Conservation (phyloP, 805 yeast species). For the Cyberlindnera maritima region DNA sequence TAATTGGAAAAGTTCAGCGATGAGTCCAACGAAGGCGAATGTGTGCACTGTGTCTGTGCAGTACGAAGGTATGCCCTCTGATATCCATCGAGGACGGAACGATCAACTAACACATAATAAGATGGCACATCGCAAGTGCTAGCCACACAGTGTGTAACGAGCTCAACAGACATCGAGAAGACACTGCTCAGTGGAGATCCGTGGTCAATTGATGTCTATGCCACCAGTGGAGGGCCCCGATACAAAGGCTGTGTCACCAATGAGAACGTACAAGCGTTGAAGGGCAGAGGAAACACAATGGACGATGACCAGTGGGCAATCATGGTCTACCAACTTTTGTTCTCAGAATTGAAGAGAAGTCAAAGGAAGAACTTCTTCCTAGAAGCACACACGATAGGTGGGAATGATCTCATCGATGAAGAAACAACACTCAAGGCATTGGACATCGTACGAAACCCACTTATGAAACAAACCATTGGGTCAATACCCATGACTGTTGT, state of each 20-base stretch:
- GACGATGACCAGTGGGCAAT: slow-evolving; percentile 11
- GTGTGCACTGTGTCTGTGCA: neutral
- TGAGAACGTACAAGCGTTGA: neutral
- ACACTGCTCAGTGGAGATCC: neutral
- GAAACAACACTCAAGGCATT: neutral
- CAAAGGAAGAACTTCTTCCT: neutral
- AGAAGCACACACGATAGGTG: neutral
- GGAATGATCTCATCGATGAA: slow-evolving; percentile 2
- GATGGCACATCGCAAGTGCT: neutral
- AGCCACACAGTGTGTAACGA: neutral
- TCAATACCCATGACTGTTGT: slow-evolving; percentile 8
- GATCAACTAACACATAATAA: neutral
- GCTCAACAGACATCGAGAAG: slow-evolving; percentile 1
- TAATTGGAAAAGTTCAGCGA: no score
- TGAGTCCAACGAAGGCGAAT: neutral
- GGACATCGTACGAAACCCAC: neutral
- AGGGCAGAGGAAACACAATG: slow-evolving; percentile 7
- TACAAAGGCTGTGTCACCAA: neutral
- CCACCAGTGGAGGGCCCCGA: slow-evolving; percentile 12
- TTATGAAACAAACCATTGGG: slow-evolving; percentile 14
- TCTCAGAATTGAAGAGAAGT: slow-evolving; percentile 3
- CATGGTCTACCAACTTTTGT: slow-evolving; percentile 11
- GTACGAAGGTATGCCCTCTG: neutral
- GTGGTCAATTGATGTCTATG: slow-evolving; percentile 13
- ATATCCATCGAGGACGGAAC: neutral